Evolutionary conservation across 352 stramenopile species (phyloP).

Genomic region (Globisporangium viniferum): DNA sequence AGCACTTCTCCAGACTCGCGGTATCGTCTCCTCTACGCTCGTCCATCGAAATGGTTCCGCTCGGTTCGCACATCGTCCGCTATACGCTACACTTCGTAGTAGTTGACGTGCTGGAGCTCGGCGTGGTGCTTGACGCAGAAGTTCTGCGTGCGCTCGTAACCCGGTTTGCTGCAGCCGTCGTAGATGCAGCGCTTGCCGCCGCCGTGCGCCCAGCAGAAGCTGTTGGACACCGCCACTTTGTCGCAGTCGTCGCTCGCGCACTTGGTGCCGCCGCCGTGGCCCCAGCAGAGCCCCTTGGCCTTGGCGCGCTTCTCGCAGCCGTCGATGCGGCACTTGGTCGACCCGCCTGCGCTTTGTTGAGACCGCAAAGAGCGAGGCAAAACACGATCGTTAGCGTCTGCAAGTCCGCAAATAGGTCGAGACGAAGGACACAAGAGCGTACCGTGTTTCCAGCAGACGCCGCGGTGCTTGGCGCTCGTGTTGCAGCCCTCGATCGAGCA

Average conservation of each 20-base stretch:
- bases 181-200: conserved; percentile 32
- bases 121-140: conserved; percentile 29
- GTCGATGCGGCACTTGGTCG: conserved; percentile 20
- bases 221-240: conserved; percentile 23
- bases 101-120: conserved; percentile 21
- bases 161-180: conserved; percentile 32
- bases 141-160: conserved; percentile 31
- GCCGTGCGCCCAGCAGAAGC: conserved; percentile 34
- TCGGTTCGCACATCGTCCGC: neutral
- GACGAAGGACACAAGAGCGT: neutral
- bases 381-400: neutral
- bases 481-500: conserved; percentile 36
- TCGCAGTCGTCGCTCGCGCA: conserved; percentile 15
- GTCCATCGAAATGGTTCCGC: neutral
- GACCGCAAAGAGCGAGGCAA: neutral
- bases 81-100: conserved; percentile 23
- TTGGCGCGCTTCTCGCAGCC: conserved; percentile 20
- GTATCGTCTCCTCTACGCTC: neutral
- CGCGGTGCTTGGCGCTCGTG: conserved; percentile 37
- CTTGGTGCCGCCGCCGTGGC: conserved; percentile 19
- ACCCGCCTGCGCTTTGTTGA: conserved; percentile 4
- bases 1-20: too few relatives aligned
- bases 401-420: neutral
- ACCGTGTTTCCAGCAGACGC: conserved; percentile 55
- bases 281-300: conserved; percentile 22